Percentiles rank a stretch among this genome's conserved stretches.
phyloP scores from a whole-genome alignment of 2,329 filamentous ascomycete genomes.

The Dothidotthia symphoricarpi region DNA sequence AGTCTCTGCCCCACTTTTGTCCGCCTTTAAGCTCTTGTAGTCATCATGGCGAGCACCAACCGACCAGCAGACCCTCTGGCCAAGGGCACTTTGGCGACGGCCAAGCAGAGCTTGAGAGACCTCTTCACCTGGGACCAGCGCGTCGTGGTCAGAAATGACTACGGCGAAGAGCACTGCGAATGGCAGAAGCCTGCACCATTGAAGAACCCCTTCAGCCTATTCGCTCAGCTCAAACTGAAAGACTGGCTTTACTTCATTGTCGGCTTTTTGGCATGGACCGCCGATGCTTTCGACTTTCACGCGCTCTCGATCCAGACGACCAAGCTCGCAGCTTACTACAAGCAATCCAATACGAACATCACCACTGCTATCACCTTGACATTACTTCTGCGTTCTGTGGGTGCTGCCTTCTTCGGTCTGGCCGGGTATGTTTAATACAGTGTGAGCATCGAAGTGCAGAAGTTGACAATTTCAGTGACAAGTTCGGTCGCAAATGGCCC shows the following conservation, averaged over 20 bases:
- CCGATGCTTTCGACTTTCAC: slow-evolving; percentile 82
- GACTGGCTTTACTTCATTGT: slow-evolving; percentile 76
- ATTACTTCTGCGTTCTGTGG: slow-evolving; percentile 70
- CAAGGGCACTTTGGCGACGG: slow-evolving; percentile 62
- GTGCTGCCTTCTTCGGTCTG: slow-evolving; percentile 73
- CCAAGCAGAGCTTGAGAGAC: slow-evolving; percentile 62
- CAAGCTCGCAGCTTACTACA: slow-evolving; percentile 63
- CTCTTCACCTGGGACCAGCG: slow-evolving; percentile 74
- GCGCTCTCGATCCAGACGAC: slow-evolving; percentile 74
- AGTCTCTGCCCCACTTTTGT: slow-evolving; percentile 6
- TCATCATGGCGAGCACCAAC: slow-evolving; percentile 33
- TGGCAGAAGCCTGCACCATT: slow-evolving; percentile 67
- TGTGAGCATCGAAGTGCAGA: no score
- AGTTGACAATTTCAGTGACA: no score
- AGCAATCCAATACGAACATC: slow-evolving; percentile 64
- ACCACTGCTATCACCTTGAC: slow-evolving; percentile 74
- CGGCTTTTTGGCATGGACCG: slow-evolving; percentile 73
- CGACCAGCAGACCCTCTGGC: slow-evolving; percentile 66
- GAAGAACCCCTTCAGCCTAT: slow-evolving; percentile 67
- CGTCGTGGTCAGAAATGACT: slow-evolving; percentile 63
- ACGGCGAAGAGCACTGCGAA: slow-evolving; percentile 64
- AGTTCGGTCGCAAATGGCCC: slow-evolving; percentile 79
- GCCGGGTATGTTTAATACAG: slow-evolving; percentile 48
- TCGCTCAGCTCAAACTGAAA: slow-evolving; percentile 61
- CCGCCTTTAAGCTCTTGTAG: slow-evolving; percentile 3